phyloP scores from a whole-genome alignment of 768 basidiomycete species.

The Boletus bicolor region DNA sequence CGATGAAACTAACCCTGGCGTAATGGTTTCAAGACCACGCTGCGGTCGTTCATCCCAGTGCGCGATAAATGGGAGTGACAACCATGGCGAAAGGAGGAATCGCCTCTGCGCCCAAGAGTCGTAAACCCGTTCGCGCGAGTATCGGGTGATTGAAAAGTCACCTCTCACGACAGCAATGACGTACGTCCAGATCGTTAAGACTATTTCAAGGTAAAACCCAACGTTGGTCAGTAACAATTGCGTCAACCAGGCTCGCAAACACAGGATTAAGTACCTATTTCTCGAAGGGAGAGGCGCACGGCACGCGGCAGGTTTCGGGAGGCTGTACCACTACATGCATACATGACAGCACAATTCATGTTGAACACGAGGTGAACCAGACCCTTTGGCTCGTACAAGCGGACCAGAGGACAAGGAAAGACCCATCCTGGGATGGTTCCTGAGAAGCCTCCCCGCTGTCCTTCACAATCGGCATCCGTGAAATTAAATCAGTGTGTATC shows the following conservation, averaged over 20 bases:
- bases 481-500: constrained; percentile 13
- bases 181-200: constrained; percentile 20
- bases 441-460: constrained; percentile 9
- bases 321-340: constrained; percentile 15
- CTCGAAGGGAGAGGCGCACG: background rate
- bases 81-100: constrained; percentile 18
- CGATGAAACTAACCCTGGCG: constrained; percentile 14
- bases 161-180: constrained; percentile 25
- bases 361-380: constrained; percentile 23
- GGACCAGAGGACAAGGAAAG: constrained; percentile 6
- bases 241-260: constrained; percentile 11
- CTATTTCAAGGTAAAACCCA: constrained; percentile 26
- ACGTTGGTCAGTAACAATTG: constrained; percentile 7
- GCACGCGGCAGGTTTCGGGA: constrained; percentile 2
- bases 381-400: constrained; percentile 12
- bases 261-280: constrained; percentile 10
- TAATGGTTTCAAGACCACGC: constrained; percentile 16
- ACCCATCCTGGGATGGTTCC: constrained; percentile 2
- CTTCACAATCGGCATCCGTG: constrained; percentile 3
- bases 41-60: constrained; percentile 13
- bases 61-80: constrained; percentile 12
- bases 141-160: constrained; percentile 8
- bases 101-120: constrained; percentile 15
- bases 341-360: constrained; percentile 13
- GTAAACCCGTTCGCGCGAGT: constrained; percentile 9